phyloP scores from a whole-genome alignment of 139 green algal genomes.

The Mychonastes homosphaera region DNA sequence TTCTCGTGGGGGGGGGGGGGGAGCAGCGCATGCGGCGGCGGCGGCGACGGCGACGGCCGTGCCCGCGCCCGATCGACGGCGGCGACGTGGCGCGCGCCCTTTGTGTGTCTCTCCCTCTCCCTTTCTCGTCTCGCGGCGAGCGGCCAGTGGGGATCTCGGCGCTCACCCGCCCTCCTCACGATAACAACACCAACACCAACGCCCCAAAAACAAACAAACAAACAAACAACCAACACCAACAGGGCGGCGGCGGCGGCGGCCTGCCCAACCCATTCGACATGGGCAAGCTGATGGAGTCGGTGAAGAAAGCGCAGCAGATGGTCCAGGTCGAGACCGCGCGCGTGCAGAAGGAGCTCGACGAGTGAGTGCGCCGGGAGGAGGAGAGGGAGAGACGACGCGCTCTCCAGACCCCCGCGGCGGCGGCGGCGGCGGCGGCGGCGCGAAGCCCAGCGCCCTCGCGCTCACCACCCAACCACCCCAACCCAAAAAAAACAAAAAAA shows the following conservation, averaged over 20 bases:
- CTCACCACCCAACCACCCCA: neutral
- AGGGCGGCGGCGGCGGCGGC: conserved; percentile 29
- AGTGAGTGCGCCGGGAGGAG: no score
- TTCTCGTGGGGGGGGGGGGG: neutral
- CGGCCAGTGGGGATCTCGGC: neutral
- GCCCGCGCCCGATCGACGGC: neutral
- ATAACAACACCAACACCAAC: no score
- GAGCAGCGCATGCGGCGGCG: neutral
- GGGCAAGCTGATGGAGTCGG: conserved; percentile 78
- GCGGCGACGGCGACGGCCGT: neutral
- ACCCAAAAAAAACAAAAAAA: no score
- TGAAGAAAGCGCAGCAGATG: conserved; percentile 86
- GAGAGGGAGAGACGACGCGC: neutral
- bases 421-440: neutral
- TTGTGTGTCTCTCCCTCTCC: neutral
- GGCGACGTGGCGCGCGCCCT: no score
- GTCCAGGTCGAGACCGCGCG: conserved; percentile 84
- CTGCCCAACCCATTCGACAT: conserved; percentile 63
- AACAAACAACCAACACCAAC: no score
- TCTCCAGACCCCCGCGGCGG: neutral
- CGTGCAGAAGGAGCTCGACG: conserved; percentile 78
- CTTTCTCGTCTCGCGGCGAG: neutral
- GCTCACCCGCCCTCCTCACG: neutral
- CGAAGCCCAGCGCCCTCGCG: neutral
- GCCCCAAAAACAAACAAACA: no score